These are phyloP conservation scores for Rhipidocladum racemiflorum DNA, from an alignment of 176 grass and related monocot species.

Conservation along the genomic window DNA sequence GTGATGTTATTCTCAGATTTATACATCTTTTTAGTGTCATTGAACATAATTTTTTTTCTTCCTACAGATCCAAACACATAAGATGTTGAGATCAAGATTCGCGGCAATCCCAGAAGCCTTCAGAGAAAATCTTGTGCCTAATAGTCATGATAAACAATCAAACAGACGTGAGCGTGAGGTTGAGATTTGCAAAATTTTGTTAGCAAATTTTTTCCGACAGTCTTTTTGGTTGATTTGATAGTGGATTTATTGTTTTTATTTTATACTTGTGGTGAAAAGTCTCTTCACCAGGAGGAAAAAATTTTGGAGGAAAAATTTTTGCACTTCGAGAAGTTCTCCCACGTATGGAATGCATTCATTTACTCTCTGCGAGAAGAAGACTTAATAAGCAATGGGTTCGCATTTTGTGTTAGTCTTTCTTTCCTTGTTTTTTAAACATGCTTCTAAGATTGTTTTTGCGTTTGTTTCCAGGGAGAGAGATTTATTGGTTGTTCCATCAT, in stretches of 20 bases:
- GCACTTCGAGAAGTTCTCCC: constrained; percentile 51
- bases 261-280: neutral
- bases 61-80: constrained; percentile 76
- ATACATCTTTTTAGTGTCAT: too few species aligned
- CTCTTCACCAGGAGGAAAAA: constrained; percentile 49
- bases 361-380: constrained; percentile 76
- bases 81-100: constrained; percentile 93
- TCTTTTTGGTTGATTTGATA: neutral
- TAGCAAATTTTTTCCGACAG: neutral
- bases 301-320: constrained; percentile 31
- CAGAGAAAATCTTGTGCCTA: constrained; percentile 58
- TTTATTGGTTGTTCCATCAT: constrained; percentile 84
- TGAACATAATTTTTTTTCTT: neutral
- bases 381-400: constrained; percentile 74
- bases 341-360: constrained; percentile 90
- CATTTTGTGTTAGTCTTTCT: constrained; percentile 26
- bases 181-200: constrained; percentile 5
- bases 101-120: constrained; percentile 67
- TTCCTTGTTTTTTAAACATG: neutral
- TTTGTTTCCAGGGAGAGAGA: constrained; percentile 64
- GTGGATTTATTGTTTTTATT: neutral
- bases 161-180: constrained; percentile 32
- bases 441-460: neutral
- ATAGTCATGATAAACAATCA: neutral
- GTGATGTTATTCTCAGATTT: too few species aligned